Percentiles rank a stretch among this genome's conserved stretches.
Conservation (phyloP, 2,329 filamentous ascomycete species). For the Botrytis squamosa region DNA sequence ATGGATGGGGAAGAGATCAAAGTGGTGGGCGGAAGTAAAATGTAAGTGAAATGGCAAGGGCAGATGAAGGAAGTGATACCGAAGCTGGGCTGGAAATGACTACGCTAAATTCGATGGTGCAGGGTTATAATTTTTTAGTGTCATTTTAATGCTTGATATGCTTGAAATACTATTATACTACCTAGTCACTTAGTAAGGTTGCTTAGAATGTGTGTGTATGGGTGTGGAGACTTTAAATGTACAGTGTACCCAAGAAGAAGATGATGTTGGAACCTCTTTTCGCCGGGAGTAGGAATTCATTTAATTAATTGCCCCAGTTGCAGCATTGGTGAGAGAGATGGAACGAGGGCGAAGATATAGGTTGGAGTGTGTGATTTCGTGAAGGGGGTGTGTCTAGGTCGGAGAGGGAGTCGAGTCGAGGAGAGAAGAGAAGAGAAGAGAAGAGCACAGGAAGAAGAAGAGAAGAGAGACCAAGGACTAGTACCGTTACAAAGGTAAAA, state of each 20-base stretch:
- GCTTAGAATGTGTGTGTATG: background rate
- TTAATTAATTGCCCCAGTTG: no score
- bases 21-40: constrained; percentile 8
- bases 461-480: background rate
- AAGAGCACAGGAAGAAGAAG: background rate
- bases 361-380: background rate
- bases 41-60: constrained; percentile 11
- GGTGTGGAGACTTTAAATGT: background rate
- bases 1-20: background rate
- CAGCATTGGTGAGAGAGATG: background rate
- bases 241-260: background rate
- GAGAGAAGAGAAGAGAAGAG: background rate
- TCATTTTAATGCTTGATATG: background rate
- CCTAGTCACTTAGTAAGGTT: background rate
- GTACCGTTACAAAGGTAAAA: background rate
- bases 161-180: background rate
- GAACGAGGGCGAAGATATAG: no score
- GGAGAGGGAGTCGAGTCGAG: background rate
- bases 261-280: no score
- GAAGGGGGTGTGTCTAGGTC: background rate
- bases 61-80: background rate
- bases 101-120: constrained; percentile 11
- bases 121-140: constrained; percentile 3
- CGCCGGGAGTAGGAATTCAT: no score
- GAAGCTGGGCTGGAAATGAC: constrained; percentile 12